phyloP scores from a whole-genome alignment of 1,284 basidiomycete species.

The Moesziomyces sp. region DNA sequence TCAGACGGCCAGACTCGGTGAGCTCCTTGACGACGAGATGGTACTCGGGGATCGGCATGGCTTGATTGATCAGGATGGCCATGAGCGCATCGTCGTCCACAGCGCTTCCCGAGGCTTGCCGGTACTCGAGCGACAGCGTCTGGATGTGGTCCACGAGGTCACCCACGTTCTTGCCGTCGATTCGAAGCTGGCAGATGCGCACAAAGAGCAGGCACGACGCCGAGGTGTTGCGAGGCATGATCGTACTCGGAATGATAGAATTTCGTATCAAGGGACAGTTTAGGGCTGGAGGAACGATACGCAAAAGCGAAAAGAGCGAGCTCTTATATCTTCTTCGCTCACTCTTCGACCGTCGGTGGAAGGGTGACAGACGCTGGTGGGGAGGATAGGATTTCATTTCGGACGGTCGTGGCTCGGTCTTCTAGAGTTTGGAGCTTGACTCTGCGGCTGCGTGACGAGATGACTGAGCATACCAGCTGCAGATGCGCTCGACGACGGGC shows the following conservation, averaged over 20 bases:
- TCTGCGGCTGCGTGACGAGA: neutral
- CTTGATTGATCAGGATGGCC: constrained; percentile 25
- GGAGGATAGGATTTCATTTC: no score
- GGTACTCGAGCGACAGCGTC: constrained; percentile 18
- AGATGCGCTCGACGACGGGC: constrained; percentile 20
- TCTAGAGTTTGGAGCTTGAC: constrained; percentile 14
- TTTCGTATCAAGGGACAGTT: no score
- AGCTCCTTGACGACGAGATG: constrained; percentile 16
- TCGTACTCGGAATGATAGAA: neutral
- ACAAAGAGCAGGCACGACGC: constrained; percentile 31
- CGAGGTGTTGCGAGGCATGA: constrained; percentile 21
- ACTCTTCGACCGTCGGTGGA: no score
- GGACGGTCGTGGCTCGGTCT: neutral
- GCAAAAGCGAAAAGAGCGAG: no score
- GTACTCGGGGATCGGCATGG: constrained; percentile 18
- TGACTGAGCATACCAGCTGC: constrained; percentile 22
- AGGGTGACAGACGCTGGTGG: no score
- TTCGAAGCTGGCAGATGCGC: constrained; percentile 24
- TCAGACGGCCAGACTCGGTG: constrained; percentile 6
- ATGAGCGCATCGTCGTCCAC: constrained; percentile 34
- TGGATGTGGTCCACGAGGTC: constrained; percentile 29
- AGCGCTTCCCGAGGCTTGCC: constrained; percentile 14
- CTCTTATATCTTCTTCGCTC: no score
- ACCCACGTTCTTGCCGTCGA: constrained; percentile 23
- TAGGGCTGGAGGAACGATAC: no score